phyloP scores from a whole-genome alignment of 441 rosid genomes.

The Adansonia grandidieri region DNA sequence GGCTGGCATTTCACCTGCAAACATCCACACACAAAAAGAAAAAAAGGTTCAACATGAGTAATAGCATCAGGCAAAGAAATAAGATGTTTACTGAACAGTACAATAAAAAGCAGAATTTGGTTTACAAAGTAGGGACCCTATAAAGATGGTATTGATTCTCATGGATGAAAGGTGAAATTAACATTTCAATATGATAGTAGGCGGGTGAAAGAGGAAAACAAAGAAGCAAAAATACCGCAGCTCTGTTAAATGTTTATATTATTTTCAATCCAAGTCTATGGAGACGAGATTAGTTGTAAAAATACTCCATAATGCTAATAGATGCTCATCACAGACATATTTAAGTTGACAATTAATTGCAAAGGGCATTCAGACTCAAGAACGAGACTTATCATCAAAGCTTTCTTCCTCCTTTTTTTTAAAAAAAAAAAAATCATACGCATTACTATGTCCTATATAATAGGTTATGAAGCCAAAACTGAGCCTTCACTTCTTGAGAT shows the following conservation, averaged over 20 bases:
- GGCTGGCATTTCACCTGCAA: constrained; percentile 95
- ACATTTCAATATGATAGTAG: background rate
- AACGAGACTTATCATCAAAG: background rate
- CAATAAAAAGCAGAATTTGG: background rate
- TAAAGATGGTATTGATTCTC: background rate
- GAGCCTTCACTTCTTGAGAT: background rate
- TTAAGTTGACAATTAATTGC: background rate
- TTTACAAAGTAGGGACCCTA: constrained; percentile 4
- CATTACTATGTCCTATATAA: background rate
- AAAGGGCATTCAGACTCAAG: constrained; percentile 3
- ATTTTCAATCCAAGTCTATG: background rate
- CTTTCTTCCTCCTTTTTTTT: background rate
- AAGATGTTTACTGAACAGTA: background rate
- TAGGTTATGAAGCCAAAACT: background rate
- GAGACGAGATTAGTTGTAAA: too few relatives aligned
- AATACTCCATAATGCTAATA: background rate
- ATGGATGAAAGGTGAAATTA: background rate
- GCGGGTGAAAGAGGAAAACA: background rate
- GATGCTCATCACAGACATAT: background rate
- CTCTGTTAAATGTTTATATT: background rate
- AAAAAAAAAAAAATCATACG: background rate
- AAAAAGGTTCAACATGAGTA: constrained; percentile 7
- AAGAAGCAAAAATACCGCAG: background rate
- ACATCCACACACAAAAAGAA: constrained; percentile 27
- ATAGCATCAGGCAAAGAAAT: constrained; percentile 12